phyloP scores from a whole-genome alignment of 2,329 filamentous ascomycete species.

The Trichoderma hamatum region DNA sequence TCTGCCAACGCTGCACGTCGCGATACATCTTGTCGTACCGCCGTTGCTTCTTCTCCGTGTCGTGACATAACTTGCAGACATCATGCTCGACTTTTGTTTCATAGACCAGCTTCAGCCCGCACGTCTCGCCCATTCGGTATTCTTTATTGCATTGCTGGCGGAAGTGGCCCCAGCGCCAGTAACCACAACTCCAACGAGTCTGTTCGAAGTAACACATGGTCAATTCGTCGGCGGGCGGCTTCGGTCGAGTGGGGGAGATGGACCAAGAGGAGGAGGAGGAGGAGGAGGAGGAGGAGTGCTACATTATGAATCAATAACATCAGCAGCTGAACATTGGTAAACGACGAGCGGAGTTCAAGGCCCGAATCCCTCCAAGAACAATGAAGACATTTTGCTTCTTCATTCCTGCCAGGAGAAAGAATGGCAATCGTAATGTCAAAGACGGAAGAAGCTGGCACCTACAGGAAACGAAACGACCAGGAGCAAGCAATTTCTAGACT shows the following conservation, averaged over 20 bases:
- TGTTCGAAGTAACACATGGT: slow-evolving; percentile 97
- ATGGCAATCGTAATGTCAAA: slow-evolving; percentile 2
- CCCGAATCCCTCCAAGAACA: neutral
- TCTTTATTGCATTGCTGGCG: slow-evolving; percentile 91
- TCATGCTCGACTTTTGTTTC: slow-evolving; percentile 64
- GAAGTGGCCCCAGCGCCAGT: slow-evolving; percentile 95
- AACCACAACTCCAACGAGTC: slow-evolving; percentile 80
- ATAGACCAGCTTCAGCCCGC: slow-evolving; percentile 89
- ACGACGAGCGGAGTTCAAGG: slow-evolving; percentile 10
- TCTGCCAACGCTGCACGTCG: slow-evolving; percentile 76
- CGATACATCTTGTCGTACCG: slow-evolving; percentile 73
- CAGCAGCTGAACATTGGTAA: slow-evolving; percentile 30
- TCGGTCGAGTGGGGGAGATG: slow-evolving; percentile 25
- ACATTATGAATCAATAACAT: slow-evolving; percentile 26
- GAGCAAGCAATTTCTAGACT: slow-evolving; percentile 24
- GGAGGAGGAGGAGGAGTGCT: slow-evolving; percentile 15
- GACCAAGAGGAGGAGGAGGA: neutral
- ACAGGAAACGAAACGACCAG: slow-evolving; percentile 17
- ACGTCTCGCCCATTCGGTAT: slow-evolving; percentile 94
- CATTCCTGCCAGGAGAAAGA: neutral
- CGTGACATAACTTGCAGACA: slow-evolving; percentile 83
- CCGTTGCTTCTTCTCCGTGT: slow-evolving; percentile 82
- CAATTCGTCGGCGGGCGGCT: slow-evolving; percentile 31
- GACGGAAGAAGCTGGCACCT: slow-evolving; percentile 7
- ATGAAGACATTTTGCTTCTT: neutral